Evolutionary conservation across 305 asterid genomes (phyloP), one percentile per base, ranked within the genome.

Genomic region (Rubia peregrina): DNA sequence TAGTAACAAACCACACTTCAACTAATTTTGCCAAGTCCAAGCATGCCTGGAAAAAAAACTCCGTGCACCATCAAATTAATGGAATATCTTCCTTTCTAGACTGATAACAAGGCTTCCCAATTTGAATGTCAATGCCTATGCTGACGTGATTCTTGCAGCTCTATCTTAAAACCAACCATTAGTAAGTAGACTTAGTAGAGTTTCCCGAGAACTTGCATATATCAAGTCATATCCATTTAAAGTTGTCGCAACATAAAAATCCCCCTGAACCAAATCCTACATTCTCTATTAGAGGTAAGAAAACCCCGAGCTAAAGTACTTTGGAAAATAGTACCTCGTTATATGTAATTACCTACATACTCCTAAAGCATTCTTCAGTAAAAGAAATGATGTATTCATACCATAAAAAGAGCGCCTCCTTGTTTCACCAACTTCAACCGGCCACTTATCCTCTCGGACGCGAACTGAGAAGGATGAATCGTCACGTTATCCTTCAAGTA

Each of bases 381-480:
- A 5, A 38, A 14, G n/a, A 21, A 69, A 68, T 14, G 33, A 26
- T 44, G 56, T 42, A 13, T 26, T 19, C 71, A 59, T 92, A 95
- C 99, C 98, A 92, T 82, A 72, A 81, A 90, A 73, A 95, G 88
- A 75, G 84, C 77, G 83, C 70, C 80, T 62, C 89, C 98, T 79
- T 87, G 96, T 85, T 95, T 95, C 71, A 87, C 77, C 89, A 95
- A 83, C 95, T 85, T 95, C 91, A 95, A 85, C 51, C 99, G 88
- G 63, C 99, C 99, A 69, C 99, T 82, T 76, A 95, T 92, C 83
- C 98, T 83, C 84, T 95, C 98, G 14, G 96, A 83, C 41, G 92
- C 97, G 13, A 76, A 83, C 82, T 95, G 98, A 59, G 96, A 83
- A 3, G 97, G 98, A 82, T 92, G 99, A 83, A 95, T 87, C 22